Conservation (phyloP, 495 filamentous ascomycete species). For the Penicillium maclennaniae region DNA sequence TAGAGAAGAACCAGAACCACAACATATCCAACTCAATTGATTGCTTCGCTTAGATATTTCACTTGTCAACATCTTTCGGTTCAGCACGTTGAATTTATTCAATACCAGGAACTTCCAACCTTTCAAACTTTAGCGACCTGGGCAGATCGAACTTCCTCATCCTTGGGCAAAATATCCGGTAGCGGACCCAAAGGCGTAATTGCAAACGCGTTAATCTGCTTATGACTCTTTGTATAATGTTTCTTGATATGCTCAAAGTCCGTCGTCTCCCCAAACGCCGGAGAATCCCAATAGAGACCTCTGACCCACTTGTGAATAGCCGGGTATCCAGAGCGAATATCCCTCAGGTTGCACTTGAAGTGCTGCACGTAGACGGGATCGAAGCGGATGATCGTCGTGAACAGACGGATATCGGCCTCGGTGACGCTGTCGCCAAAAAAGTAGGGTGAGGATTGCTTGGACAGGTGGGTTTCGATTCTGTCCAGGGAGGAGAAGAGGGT, state of each 20-base stretch:
- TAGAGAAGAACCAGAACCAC: neutral
- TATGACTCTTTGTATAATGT: conserved; percentile 69
- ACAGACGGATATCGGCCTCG: conserved; percentile 79
- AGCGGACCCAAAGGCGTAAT: conserved; percentile 66
- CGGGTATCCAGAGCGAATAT: conserved; percentile 76
- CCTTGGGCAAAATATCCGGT: conserved; percentile 58
- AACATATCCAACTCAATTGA: neutral
- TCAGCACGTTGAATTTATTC: neutral
- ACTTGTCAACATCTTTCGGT: no score
- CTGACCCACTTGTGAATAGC: conserved; percentile 65
- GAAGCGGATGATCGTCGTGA: conserved; percentile 80
- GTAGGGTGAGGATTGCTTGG: conserved; percentile 53
- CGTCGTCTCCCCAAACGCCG: conserved; percentile 59
- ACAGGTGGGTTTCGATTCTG: conserved; percentile 63
- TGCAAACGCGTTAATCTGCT: conserved; percentile 59
- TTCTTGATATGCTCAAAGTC: conserved; percentile 69
- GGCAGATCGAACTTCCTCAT: conserved; percentile 57
- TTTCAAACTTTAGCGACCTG: conserved; percentile 21
- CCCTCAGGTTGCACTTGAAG: conserved; percentile 87
- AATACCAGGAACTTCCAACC: neutral
- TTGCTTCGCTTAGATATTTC: neutral
- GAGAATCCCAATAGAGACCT: conserved; percentile 63
- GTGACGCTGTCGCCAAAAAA: conserved; percentile 67
- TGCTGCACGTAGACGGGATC: conserved; percentile 89
- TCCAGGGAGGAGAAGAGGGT: conserved; percentile 71